phyloP scores from a whole-genome alignment of 78 protist species.

The Dictyostelium citrinum region DNA sequence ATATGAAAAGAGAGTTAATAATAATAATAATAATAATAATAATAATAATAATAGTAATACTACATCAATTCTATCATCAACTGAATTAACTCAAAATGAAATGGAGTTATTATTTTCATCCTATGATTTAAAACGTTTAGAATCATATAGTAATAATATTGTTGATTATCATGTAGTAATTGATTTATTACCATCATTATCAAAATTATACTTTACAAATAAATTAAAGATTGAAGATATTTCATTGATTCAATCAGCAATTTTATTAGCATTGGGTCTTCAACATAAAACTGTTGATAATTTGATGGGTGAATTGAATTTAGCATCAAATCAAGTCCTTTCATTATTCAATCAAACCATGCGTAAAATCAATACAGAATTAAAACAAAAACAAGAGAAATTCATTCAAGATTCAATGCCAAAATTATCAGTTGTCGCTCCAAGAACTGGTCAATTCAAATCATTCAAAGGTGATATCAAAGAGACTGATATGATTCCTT shows the following conservation, averaged over 20 bases:
- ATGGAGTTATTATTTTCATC: slow-evolving; percentile 48
- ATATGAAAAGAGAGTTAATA: not conserved
- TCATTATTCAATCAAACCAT: slow-evolving; percentile 75
- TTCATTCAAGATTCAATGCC: slow-evolving; percentile 38
- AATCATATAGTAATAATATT: slow-evolving; percentile 76
- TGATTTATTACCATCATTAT: slow-evolving; percentile 93
- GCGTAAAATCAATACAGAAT: slow-evolving; percentile 7
- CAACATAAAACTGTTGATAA: slow-evolving; percentile 89
- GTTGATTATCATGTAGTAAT: slow-evolving; percentile 94
- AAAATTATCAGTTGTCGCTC: not conserved
- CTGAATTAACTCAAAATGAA: slow-evolving; percentile 17
- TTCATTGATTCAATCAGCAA: slow-evolving; percentile 87
- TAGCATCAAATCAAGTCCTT: slow-evolving; percentile 40
- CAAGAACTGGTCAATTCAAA: slow-evolving; percentile 42
- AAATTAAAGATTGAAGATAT: slow-evolving; percentile 31
- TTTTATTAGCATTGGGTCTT: slow-evolving; percentile 92
- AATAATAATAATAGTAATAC: not conserved
- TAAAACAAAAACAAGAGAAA: slow-evolving; percentile 7
- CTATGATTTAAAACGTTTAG: slow-evolving; percentile 93
- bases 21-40: not conserved
- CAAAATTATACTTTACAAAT: slow-evolving; percentile 78
- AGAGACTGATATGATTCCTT: slow-evolving; percentile 25
- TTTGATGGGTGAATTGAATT: slow-evolving; percentile 27
- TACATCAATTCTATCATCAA: not conserved
- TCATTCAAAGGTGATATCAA: slow-evolving; percentile 59